Evolutionary conservation across 495 filamentous ascomycete genomes (phyloP), one percentile per base, ranked within the genome.

Genomic region (Podospora appendiculata): DNA sequence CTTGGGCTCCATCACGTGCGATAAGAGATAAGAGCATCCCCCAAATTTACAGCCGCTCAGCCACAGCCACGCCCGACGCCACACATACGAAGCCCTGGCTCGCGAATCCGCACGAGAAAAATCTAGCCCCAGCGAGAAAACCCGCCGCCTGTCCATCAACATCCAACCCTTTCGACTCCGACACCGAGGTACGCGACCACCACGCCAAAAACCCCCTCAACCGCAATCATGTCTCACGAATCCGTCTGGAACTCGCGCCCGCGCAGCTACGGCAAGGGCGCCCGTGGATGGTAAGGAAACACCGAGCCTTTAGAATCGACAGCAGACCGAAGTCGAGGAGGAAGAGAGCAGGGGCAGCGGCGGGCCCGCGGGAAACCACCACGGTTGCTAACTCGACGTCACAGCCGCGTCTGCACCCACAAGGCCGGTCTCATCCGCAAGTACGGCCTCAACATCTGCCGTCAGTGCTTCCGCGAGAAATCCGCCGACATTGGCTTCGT

Each of bases 391-490:
- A 60, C 58, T 34, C 33, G 16, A 6, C 8, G 14, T 11, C 40
- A 77, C 64, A 93, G 90, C 86, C 91, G 90, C 70, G 90, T 96
- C 77, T 96, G 90, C 84, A 84, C 87, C 59, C 89, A 96, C 85
- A 79, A 78, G 67, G 91, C 89, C 62, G 90, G 90, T 89, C 81
- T 96, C 56, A 92, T 96, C 83, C 88, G 90, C 80, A 96, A 96
- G 79, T 96, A 96, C 80, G 91, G 91, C 71, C 82, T 98, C 69
- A 91, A 96, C 78, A 92, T 97, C 82, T 96, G 92, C 87, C 88
- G 90, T 83, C 91, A 98, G 79, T 97, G 93, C 86, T 98, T 98
- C 84, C 79, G 93, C 69, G 93, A 98, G 84, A 96, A 97, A 84
- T 79, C 84, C 59, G 64, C 78, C 69, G 92, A 96, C 73, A 96